phyloP scores from a whole-genome alignment of 371 early-diverging fungal genomes.

The Blastocladiella emersonii region DNA sequence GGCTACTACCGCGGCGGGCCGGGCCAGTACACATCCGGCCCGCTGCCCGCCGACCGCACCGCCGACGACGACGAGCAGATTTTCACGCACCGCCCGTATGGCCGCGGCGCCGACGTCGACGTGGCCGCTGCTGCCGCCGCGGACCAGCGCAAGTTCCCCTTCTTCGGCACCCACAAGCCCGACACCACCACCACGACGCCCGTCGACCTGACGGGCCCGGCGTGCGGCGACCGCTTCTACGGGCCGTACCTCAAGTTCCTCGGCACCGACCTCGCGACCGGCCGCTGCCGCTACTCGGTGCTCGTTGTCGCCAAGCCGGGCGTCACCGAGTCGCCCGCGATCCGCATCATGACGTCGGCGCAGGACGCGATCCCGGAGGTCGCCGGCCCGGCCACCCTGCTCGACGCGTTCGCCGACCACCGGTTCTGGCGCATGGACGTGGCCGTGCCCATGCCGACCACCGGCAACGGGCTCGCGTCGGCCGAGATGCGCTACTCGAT shows the following conservation, averaged over 20 bases:
- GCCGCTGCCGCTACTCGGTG: background rate
- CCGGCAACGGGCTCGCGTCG: conserved; percentile 17
- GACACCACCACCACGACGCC: no score
- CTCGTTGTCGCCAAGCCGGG: background rate
- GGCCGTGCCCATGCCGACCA: conserved; percentile 3
- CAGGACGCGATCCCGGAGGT: background rate
- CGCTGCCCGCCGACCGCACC: no score
- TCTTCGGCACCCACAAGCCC: no score
- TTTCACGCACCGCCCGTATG: no score
- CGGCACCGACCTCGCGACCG: background rate
- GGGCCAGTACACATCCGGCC: no score
- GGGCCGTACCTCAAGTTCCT: background rate
- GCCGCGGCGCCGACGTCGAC: no score
- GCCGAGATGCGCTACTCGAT: conserved; percentile 31
- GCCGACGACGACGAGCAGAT: no score
- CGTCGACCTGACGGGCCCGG: no score
- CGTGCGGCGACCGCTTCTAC: no score
- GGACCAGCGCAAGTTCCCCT: no score
- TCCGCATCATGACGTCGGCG: background rate
- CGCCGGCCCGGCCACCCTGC: background rate
- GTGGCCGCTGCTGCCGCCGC: no score
- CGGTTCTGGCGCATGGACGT: conserved; percentile 7
- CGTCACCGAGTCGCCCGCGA: background rate
- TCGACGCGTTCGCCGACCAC: background rate
- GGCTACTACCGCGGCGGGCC: no score